phyloP scores from a whole-genome alignment of 148 eudicot genomes.

The Heliosperma pusillum region DNA sequence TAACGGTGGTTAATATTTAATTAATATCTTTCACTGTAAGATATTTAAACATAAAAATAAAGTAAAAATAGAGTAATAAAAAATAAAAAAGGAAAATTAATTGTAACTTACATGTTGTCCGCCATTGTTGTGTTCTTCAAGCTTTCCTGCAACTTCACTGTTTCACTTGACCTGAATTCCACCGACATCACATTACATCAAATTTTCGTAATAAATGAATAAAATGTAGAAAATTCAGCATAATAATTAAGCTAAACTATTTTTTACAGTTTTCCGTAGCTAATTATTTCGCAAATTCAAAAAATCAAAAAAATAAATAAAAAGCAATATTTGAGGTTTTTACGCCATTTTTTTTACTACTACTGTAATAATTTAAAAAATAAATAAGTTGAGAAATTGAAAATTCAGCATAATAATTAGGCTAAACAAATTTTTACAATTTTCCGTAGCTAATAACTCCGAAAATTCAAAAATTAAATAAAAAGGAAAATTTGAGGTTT shows the following conservation, averaged over 20 bases:
- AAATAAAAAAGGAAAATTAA: background rate
- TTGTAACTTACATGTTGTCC: constrained; percentile 26
- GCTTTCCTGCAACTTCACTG: constrained; percentile 16
- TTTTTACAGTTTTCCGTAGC: background rate
- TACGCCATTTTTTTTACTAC: background rate
- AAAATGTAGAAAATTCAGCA: background rate
- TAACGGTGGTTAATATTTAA: background rate
- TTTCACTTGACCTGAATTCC: background rate
- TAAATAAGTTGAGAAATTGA: too few relatives aligned
- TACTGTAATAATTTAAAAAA: too few relatives aligned
- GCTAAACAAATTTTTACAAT: too few relatives aligned
- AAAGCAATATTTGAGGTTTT: background rate
- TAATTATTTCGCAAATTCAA: background rate
- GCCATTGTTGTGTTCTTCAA: constrained; percentile 37
- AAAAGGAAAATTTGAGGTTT: background rate
- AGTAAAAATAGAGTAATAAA: background rate
- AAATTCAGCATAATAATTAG: too few relatives aligned
- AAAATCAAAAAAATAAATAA: too few relatives aligned
- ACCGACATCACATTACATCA: background rate
- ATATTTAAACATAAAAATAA: background rate
- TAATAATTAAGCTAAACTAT: background rate
- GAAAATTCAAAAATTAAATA: background rate
- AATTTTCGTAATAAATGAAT: too few relatives aligned
- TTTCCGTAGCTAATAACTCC: too few relatives aligned
- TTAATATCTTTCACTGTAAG: background rate